phyloP scores from a whole-genome alignment of 257 asterid species.

The Solanum ahanhuiri region DNA sequence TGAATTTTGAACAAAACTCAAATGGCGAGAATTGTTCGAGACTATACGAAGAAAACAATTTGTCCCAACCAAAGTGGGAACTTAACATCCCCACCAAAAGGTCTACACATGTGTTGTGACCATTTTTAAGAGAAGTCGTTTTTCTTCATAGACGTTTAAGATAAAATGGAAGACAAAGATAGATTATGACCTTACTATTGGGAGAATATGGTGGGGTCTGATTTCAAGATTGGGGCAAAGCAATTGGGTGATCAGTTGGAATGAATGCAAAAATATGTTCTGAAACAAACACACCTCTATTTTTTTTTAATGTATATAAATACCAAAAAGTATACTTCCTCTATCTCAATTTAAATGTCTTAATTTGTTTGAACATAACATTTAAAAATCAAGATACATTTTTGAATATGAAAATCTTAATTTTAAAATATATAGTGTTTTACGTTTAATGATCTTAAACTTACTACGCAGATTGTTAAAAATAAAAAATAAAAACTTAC shows the following conservation, averaged over 20 bases:
- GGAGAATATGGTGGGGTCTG: background rate
- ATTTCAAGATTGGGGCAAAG: background rate
- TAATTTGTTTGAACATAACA: rapidly evolving
- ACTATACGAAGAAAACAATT: background rate
- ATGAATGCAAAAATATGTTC: background rate
- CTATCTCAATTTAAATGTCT: no score
- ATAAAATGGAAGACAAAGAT: background rate
- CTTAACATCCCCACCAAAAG: background rate
- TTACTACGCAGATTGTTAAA: no score
- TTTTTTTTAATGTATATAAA: background rate
- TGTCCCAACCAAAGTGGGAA: background rate
- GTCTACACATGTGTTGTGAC: background rate
- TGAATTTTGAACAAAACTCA: no score
- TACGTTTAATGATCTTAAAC: no score
- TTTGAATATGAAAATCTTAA: no score
- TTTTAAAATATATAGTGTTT: no score
- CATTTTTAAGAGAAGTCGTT: background rate
- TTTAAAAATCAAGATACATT: no score
- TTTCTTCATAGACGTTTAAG: background rate
- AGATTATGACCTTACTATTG: background rate
- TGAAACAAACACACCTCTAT: background rate
- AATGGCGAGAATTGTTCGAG: background rate
- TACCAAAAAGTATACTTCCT: background rate
- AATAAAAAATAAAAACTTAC: no score
- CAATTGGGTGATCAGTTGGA: background rate